A percentile compares a stretch with the other conserved stretches of the same genome.
phyloP scores from a whole-genome alignment of 164 flowering plant species.

The Tetracentron sinense region DNA sequence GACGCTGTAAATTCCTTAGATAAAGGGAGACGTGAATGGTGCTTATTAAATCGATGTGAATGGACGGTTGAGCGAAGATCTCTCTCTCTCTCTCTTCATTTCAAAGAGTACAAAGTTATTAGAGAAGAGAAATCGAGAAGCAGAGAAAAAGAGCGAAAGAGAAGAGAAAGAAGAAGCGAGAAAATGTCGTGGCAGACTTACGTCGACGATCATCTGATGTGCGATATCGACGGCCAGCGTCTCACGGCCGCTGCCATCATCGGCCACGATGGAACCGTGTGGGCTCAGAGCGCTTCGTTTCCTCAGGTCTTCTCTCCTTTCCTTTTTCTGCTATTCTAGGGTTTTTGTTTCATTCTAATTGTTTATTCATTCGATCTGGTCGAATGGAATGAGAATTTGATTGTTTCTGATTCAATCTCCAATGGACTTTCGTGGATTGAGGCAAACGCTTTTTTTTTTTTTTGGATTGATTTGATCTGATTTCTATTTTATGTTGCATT shows the following conservation, averaged over 20 bases:
- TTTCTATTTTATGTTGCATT: neutral
- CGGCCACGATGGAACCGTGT: conserved; percentile 56
- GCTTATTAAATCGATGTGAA: neutral
- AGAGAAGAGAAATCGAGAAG: neutral
- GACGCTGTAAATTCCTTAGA: neutral
- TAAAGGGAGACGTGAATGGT: conserved; percentile 2
- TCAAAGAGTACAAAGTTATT: neutral
- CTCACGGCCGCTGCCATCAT: conserved; percentile 52
- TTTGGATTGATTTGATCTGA: neutral
- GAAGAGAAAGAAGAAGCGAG: neutral
- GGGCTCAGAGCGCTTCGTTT: conserved; percentile 59
- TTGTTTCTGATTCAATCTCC: neutral
- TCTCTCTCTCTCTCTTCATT: neutral
- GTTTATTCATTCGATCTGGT: neutral
- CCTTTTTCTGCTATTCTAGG: neutral
- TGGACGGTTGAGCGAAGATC: neutral
- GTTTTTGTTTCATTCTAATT: neutral
- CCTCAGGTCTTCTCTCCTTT: conserved; percentile 34
- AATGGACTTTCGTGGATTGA: neutral
- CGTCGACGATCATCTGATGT: conserved; percentile 63
- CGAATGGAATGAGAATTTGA: neutral
- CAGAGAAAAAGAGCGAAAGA: neutral
- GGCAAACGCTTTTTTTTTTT: neutral
- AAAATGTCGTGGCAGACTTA: conserved; percentile 66
- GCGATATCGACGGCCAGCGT: conserved; percentile 42